A percentile compares a stretch with the other conserved stretches of the same genome.
phyloP scores from a whole-genome alignment of 257 asterid genomes.

The Ballota nigra region DNA sequence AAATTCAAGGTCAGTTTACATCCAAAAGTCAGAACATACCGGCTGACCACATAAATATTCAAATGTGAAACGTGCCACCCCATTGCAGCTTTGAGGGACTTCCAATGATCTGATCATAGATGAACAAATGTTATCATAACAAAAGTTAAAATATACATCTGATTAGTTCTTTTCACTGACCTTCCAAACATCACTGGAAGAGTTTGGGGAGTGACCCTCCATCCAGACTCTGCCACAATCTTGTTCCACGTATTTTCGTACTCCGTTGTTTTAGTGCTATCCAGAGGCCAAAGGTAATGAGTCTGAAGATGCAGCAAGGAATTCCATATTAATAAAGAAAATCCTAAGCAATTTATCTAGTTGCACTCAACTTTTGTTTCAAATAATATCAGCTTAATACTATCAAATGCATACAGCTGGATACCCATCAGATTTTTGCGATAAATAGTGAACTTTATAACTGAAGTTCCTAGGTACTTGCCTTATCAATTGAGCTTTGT shows the following conservation, averaged over 20 bases:
- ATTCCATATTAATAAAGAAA: slow-evolving; percentile 17
- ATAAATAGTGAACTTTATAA: neutral
- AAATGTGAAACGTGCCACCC: slow-evolving; percentile 77
- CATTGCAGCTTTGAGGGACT: slow-evolving; percentile 78
- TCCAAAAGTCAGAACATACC: slow-evolving; percentile 41
- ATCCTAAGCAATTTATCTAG: neutral
- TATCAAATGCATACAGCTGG: slow-evolving; percentile 1
- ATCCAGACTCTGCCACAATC: slow-evolving; percentile 48
- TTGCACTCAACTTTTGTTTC: slow-evolving; percentile 9
- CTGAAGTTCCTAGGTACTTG: slow-evolving; percentile 31
- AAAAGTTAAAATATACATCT: slow-evolving; percentile 1
- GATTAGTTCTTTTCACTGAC: slow-evolving; percentile 28
- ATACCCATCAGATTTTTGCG: neutral
- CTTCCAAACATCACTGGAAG: slow-evolving; percentile 97
- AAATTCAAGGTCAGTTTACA: neutral
- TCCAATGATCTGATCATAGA: slow-evolving; percentile 62
- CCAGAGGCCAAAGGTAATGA: slow-evolving; percentile 83
- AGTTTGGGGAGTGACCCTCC: slow-evolving; percentile 51
- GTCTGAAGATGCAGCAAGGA: slow-evolving; percentile 45
- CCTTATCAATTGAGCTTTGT: slow-evolving; percentile 70
- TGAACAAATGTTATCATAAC: slow-evolving; percentile 16
- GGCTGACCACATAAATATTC: slow-evolving; percentile 89
- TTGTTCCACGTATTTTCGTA: slow-evolving; percentile 65
- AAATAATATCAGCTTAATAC: neutral
- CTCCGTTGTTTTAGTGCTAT: slow-evolving; percentile 40